Base-by-base conservation (phyloP, 495 filamentous ascomycete species). In the Apodospora peruviana region DNA sequence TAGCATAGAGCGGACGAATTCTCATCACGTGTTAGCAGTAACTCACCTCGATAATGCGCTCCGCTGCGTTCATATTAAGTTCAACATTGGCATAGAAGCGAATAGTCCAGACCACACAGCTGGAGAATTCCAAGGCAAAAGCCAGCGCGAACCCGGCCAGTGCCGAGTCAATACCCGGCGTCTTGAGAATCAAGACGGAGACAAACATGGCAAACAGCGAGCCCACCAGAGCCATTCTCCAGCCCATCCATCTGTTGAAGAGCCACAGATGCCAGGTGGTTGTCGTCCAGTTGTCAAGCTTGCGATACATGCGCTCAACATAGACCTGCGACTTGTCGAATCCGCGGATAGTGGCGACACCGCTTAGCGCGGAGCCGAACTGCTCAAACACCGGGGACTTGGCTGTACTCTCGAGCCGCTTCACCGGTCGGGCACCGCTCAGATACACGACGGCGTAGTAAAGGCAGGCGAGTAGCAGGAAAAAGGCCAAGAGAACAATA, bases 1-100 rank as follows among this genome's bases (percentile, higher is more conserved):
- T 32, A 7, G 27, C n/a, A n/a, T n/a, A n/a, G n/a, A n/a, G n/a
- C n/a, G n/a, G n/a, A n/a, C n/a, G n/a, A n/a, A n/a, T n/a, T n/a
- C n/a, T n/a, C n/a, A n/a, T n/a, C n/a, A n/a, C n/a, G n/a, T 43
- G 17, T 42, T 42, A 42, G 40, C 8, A 42, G 27, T 7, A 16
- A 23, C 59, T 23, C 42, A 65, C 61, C 59, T 95, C 89, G 5
- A 91, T 71, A 35, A 95, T 83, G 17, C 89, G 74, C 68, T 95
- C 89, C 0, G 84, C 82, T 17, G 87, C 80, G 50, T 93, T 95
- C 87, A 95, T 91, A 55, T 85, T 79, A 8, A 93, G 69, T 53
- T 95, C 88, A 0, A 83, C 58, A 47, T 80, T 80, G 3, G 82
- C 75, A 57, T 84, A 87, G 12, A 75, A 62, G 0, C 83, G 73